Evolutionary conservation across 2,329 filamentous ascomycete genomes (phyloP).

Genomic region (Acrodontium crateriforme): DNA sequence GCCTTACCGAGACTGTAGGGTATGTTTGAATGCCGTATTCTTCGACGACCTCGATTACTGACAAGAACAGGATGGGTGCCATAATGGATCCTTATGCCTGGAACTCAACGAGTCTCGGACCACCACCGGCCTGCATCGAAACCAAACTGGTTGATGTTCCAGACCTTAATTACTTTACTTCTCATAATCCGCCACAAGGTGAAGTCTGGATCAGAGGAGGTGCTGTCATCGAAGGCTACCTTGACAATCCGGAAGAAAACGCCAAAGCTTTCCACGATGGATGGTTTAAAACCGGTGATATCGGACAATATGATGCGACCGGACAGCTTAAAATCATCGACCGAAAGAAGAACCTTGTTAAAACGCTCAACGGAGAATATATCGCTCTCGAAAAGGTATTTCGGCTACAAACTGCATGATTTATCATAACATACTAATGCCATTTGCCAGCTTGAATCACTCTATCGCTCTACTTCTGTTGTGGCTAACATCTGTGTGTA

Average conservation of each 20-base stretch:
- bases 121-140: slow-evolving; percentile 60
- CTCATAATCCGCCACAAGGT: slow-evolving; percentile 54
- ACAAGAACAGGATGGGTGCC: slow-evolving; percentile 44
- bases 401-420: too few relatives aligned
- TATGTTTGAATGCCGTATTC: too few relatives aligned
- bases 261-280: slow-evolving; percentile 62
- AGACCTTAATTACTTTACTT: slow-evolving; percentile 66
- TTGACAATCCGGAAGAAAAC: slow-evolving; percentile 71
- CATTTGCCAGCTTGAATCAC: slow-evolving; percentile 53
- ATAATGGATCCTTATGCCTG: slow-evolving; percentile 70
- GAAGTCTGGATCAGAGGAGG: slow-evolving; percentile 3
- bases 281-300: slow-evolving; percentile 91
- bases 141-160: slow-evolving; percentile 78
- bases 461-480: slow-evolving; percentile 62
- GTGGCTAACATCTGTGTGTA: slow-evolving; percentile 76
- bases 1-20: slow-evolving; percentile 84
- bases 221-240: slow-evolving; percentile 52
- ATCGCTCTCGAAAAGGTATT: slow-evolving; percentile 89
- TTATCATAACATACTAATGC: too few relatives aligned
- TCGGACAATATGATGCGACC: slow-evolving; percentile 66
- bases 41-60: too few relatives aligned
- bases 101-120: slow-evolving; percentile 57
- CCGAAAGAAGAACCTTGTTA: slow-evolving; percentile 90
- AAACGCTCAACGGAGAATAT: slow-evolving; percentile 85
- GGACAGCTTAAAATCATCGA: slow-evolving; percentile 78